Conservation (phyloP, 192 early-diverging fungal genomes). For the Rhizoclosmatium globosum region DNA sequence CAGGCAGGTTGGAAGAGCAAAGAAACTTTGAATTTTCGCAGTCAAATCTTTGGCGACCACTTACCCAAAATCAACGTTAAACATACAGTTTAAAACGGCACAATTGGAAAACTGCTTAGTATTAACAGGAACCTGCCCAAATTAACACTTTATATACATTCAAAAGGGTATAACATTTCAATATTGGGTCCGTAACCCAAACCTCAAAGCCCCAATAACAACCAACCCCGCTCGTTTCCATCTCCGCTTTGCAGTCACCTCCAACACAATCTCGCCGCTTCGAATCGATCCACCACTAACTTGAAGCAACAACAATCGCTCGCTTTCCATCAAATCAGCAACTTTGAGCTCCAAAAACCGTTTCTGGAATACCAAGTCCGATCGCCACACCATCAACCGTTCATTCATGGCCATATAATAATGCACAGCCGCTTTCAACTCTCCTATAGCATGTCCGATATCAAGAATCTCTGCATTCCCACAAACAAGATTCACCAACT, state of each 20-base stretch:
- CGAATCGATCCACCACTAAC: not conserved
- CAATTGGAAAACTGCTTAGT: no score
- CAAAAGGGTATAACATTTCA: no score
- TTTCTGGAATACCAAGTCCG: slow-evolving; percentile 34
- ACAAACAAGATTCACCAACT: not conserved
- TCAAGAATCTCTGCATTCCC: not conserved
- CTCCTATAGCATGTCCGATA: slow-evolving; percentile 5
- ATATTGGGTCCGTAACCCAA: not conserved
- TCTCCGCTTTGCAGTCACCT: not conserved
- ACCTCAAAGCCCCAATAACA: slow-evolving; percentile 13
- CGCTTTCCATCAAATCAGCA: slow-evolving; percentile 8
- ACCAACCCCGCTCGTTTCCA: slow-evolving; percentile 25
- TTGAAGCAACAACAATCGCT: slow-evolving; percentile 21
- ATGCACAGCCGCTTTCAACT: not conserved
- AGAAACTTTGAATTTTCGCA: no score
- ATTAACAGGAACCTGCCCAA: no score
- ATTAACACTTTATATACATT: no score
- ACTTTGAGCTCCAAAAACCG: slow-evolving; percentile 13
- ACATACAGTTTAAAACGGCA: no score
- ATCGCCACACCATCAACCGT: slow-evolving; percentile 10
- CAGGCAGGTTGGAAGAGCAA: no score
- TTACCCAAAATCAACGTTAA: no score
- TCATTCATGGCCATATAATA: slow-evolving; percentile 1
- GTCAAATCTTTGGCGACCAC: no score
- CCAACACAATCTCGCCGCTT: not conserved